Evolutionary conservation across 2,329 filamentous ascomycete species (phyloP).

Genomic region (Fusarium torreyae): DNA sequence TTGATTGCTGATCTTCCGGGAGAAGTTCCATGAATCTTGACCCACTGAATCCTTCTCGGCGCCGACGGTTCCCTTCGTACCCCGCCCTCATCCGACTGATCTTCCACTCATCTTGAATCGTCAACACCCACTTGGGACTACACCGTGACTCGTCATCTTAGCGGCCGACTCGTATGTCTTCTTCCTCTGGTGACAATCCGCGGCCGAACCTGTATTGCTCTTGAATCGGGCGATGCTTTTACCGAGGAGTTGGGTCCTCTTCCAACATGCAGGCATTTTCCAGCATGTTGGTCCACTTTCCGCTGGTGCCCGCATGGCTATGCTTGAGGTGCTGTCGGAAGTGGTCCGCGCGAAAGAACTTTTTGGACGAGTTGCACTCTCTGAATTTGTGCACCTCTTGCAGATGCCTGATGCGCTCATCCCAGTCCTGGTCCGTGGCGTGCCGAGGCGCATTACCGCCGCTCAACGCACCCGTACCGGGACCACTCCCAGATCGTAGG

Average conservation of each 20-base stretch:
- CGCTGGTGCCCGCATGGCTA: conserved; percentile 94
- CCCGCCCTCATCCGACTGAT: conserved; percentile 41
- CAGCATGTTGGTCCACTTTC: conserved; percentile 99
- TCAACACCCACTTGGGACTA: conserved; percentile 36
- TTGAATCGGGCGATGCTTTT: conserved; percentile 31
- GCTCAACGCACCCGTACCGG: conserved; percentile 52
- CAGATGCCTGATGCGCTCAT: conserved; percentile 86
- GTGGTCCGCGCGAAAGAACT: conserved; percentile 97
- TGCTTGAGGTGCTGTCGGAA: conserved; percentile 99
- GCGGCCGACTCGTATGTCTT: conserved; percentile 30
- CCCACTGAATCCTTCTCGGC: conserved; percentile 28
- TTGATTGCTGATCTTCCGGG: conserved; percentile 21
- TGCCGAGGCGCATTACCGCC: conserved; percentile 58
- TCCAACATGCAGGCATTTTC: conserved; percentile 97
- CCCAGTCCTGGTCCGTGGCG: conserved; percentile 88
- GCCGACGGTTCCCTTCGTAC: conserved; percentile 32
- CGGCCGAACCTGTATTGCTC: conserved; percentile 16
- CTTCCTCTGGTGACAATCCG: conserved; percentile 16
- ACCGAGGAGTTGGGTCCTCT: conserved; percentile 70
- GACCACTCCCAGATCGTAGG: conserved; percentile 62
- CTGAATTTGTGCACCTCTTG: conserved; percentile 95
- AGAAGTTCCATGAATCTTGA: conserved; percentile 23
- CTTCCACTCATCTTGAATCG: conserved; percentile 37
- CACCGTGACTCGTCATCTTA: conserved; percentile 36
- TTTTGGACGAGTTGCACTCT: conserved; percentile 98